Percentiles rank a stretch among this genome's conserved stretches.
These are phyloP conservation scores for Tolypocladium album DNA, from an alignment of 2,329 filamentous ascomycete species.

Conservation along the genomic window DNA sequence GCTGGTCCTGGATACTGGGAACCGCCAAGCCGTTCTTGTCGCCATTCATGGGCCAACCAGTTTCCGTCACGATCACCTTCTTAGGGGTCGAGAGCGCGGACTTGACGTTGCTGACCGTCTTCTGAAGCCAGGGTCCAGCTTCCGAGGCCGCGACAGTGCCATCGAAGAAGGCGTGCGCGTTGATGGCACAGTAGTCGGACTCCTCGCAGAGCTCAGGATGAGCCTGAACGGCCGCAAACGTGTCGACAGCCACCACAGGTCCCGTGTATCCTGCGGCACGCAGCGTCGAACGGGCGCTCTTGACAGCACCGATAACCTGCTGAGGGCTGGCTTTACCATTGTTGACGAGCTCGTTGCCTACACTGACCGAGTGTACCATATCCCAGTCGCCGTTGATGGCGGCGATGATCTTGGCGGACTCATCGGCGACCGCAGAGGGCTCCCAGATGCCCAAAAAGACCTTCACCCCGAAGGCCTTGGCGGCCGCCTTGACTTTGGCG, in stretches of 20 bases:
- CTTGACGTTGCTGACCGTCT: conserved; percentile 37
- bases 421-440: conserved; percentile 40
- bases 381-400: conserved; percentile 56
- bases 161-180: conserved; percentile 81
- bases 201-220: conserved; percentile 60
- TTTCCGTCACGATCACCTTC: conserved; percentile 66
- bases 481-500: conserved; percentile 48
- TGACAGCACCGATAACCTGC: conserved; percentile 48
- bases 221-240: conserved; percentile 54
- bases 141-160: conserved; percentile 43
- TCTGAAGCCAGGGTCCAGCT: conserved; percentile 57
- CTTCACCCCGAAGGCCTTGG: conserved; percentile 53
- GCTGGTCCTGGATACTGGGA: conserved; percentile 57
- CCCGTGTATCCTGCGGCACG: conserved; percentile 56
- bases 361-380: conserved; percentile 56
- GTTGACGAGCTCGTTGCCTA: conserved; percentile 77
- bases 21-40: conserved; percentile 55
- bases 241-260: conserved; percentile 71
- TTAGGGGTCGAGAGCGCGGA: conserved; percentile 36
- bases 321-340: conserved; percentile 40
- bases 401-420: conserved; percentile 50
- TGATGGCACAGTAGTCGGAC: conserved; percentile 72
- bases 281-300: conserved; percentile 45
- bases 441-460: conserved; percentile 69
- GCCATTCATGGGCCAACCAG: conserved; percentile 72